Evolutionary conservation across 306 rosid species (phyloP).

Genomic region (Castanea mollissima): DNA sequence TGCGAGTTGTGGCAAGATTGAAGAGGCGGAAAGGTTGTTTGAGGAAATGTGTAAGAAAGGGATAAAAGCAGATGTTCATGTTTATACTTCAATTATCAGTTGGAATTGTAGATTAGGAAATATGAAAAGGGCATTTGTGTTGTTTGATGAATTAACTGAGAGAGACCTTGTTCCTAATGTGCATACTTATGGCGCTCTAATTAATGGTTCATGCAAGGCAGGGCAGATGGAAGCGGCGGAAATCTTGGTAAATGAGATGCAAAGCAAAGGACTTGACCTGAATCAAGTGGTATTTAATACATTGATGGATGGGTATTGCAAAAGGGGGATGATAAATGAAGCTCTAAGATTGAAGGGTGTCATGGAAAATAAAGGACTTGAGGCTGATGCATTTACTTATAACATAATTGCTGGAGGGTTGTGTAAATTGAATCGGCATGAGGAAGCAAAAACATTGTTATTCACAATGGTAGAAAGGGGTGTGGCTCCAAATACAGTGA

Average conservation of each 20-base stretch:
- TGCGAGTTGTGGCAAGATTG: constrained; percentile 43
- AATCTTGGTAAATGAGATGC: constrained; percentile 67
- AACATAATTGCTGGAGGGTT: constrained; percentile 64
- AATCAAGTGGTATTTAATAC: constrained; percentile 61
- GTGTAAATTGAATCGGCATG: constrained; percentile 44
- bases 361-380: constrained; percentile 65
- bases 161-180: constrained; percentile 55
- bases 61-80: constrained; percentile 58
- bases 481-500: constrained; percentile 53
- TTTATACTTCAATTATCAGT: constrained; percentile 61
- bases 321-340: constrained; percentile 62
- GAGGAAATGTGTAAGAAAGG: constrained; percentile 53
- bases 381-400: constrained; percentile 53
- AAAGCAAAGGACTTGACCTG: constrained; percentile 46
- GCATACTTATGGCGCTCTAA: constrained; percentile 60
- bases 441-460: constrained; percentile 64
- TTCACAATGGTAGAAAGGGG: constrained; percentile 64
- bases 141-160: constrained; percentile 69
- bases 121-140: constrained; percentile 52
- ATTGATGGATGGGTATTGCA: constrained; percentile 73
- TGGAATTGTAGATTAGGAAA: constrained; percentile 64
- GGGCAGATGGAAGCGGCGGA: constrained; percentile 75
- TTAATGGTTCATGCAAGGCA: constrained; percentile 64
- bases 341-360: constrained; percentile 49
- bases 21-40: constrained; percentile 53